Evolutionary conservation across 106 monocot species (phyloP).

Genomic region (Posidonia australis): DNA sequence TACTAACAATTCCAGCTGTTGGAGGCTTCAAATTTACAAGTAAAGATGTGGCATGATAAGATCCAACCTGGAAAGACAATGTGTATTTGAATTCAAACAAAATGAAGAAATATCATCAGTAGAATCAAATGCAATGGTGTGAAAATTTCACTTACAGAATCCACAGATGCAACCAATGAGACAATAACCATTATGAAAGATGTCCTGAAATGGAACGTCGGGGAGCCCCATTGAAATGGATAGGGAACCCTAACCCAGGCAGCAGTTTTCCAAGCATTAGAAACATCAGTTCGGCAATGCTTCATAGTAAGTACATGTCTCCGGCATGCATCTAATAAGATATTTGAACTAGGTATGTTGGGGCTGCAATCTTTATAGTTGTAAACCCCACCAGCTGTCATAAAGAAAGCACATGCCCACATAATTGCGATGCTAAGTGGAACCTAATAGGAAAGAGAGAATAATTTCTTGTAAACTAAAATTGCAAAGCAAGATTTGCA

Average conservation of each 20-base stretch:
- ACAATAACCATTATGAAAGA: slow-evolving; percentile 73
- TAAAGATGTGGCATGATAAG: slow-evolving; percentile 81
- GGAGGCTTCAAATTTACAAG: slow-evolving; percentile 72
- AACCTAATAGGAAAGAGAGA: slow-evolving; percentile 33
- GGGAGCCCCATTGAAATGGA: slow-evolving; percentile 92
- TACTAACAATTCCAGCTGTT: slow-evolving; percentile 78
- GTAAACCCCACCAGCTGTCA: slow-evolving; percentile 90
- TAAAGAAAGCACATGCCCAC: slow-evolving; percentile 98
- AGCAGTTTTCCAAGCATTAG: slow-evolving; percentile 77
- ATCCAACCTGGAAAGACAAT: slow-evolving; percentile 52
- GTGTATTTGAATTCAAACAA: neutral
- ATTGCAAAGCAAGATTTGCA: neutral
- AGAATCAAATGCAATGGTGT: neutral
- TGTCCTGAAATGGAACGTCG: slow-evolving; percentile 79
- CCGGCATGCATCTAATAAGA: slow-evolving; percentile 70
- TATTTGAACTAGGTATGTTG: slow-evolving; percentile 81
- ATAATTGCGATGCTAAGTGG: slow-evolving; percentile 80
- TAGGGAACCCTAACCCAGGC: slow-evolving; percentile 95
- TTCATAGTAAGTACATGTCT: slow-evolving; percentile 57
- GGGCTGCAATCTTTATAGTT: slow-evolving; percentile 68
- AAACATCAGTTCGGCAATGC: slow-evolving; percentile 84
- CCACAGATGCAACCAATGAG: slow-evolving; percentile 83
- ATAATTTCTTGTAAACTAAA: neutral
- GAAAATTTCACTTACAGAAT: slow-evolving; percentile 55
- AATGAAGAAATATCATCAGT: neutral